phyloP scores from a whole-genome alignment of 768 basidiomycete genomes.

The Tricholoma sp. region DNA sequence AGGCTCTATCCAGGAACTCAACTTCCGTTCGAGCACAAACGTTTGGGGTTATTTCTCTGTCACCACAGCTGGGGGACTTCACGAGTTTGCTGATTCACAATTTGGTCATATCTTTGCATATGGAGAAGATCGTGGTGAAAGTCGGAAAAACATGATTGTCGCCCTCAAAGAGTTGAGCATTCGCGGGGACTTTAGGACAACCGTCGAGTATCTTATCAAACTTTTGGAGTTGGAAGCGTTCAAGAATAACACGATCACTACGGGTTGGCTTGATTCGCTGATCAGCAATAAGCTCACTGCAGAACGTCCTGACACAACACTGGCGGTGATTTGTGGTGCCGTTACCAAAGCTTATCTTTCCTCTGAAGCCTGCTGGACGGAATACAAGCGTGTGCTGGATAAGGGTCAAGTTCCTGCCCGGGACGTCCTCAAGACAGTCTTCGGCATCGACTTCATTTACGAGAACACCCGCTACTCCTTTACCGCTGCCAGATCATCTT shows the following conservation, averaged over 20 bases:
- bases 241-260: conserved; percentile 96
- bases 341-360: conserved; percentile 92
- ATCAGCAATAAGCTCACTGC: conserved; percentile 98
- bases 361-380: conserved; percentile 82
- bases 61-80: conserved; percentile 88
- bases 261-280: conserved; percentile 96
- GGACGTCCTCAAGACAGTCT: conserved; percentile 94
- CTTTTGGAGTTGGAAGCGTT: conserved; percentile 94
- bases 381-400: conserved; percentile 93
- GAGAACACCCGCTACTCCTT: conserved; percentile 94
- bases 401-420: conserved; percentile 97
- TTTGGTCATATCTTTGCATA: conserved; percentile 99
- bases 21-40: conserved; percentile 98
- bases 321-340: conserved; percentile 95
- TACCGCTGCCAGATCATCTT: conserved; percentile 88
- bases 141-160: conserved; percentile 99
- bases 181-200: conserved; percentile 97
- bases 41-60: conserved; percentile 99
- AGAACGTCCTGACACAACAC: conserved; percentile 86
- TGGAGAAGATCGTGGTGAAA: conserved; percentile 92
- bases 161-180: conserved; percentile 98
- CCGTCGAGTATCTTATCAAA: conserved; percentile 98
- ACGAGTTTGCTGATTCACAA: conserved; percentile 98
- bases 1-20: conserved; percentile 94
- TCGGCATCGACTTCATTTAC: conserved; percentile 96